Conservation (phyloP, 1,284 basidiomycete species). For the Pascua sp. region DNA sequence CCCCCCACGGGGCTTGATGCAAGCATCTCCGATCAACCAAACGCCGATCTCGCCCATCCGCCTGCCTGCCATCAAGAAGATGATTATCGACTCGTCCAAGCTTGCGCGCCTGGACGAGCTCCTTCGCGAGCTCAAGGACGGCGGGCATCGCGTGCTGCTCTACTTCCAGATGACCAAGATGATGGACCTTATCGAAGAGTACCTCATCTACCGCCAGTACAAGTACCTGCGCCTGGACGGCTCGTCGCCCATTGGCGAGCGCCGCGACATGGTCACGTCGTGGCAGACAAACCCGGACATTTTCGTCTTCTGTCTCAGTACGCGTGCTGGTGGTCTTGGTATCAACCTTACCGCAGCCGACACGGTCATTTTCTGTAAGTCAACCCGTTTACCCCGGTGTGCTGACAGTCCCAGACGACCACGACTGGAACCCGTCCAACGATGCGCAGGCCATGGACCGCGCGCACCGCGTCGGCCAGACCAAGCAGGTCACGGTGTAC, state of each 20-base stretch:
- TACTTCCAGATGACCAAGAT: slow-evolving; percentile 99
- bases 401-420: slow-evolving; percentile 63
- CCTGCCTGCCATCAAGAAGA: slow-evolving; percentile 89
- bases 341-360: slow-evolving; percentile 98
- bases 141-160: slow-evolving; percentile 89
- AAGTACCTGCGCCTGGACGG: slow-evolving; percentile 96
- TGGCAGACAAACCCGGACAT: slow-evolving; percentile 98
- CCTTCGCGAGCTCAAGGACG: slow-evolving; percentile 86
- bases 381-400: too few relatives aligned
- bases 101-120: slow-evolving; percentile 84
- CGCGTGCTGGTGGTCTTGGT: slow-evolving; percentile 92
- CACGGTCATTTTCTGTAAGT: slow-evolving; percentile 78
- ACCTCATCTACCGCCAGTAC: slow-evolving; percentile 95
- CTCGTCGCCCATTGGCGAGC: slow-evolving; percentile 89
- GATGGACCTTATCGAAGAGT: slow-evolving; percentile 99
- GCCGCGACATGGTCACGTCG: slow-evolving; percentile 98
- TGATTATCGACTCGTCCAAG: slow-evolving; percentile 97
- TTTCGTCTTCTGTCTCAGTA: slow-evolving; percentile 93
- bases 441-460: slow-evolving; percentile 99
- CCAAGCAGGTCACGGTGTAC: slow-evolving; percentile 97
- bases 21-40: slow-evolving; percentile 66
- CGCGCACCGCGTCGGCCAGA: slow-evolving; percentile 97
- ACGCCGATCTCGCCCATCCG: slow-evolving; percentile 81
- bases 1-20: slow-evolving; percentile 66
- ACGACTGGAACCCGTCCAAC: slow-evolving; percentile 99